Conservation (phyloP, 1,284 basidiomycete species). For the Heliocybe sulcata region DNA sequence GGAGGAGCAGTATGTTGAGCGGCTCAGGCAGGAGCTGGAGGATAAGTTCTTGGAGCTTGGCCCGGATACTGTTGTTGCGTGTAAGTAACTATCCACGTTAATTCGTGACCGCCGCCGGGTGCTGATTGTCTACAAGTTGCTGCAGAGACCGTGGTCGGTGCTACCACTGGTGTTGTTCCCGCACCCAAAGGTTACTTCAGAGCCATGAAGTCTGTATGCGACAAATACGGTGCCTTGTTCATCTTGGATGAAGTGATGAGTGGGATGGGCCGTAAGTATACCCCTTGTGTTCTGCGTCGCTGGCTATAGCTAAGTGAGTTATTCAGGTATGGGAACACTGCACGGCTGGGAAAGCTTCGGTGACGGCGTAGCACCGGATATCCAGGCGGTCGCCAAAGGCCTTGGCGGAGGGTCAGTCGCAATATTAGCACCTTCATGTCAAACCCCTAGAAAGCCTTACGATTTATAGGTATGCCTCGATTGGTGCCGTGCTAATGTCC, state of each 20-base stretch:
- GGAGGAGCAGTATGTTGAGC: slow-evolving; percentile 71
- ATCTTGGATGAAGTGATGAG: slow-evolving; percentile 86
- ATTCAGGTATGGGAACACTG: slow-evolving; percentile 70
- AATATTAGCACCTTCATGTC: neutral
- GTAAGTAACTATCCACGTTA: slow-evolving; percentile 29
- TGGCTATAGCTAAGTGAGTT: slow-evolving; percentile 2
- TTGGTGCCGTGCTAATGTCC: slow-evolving; percentile 75
- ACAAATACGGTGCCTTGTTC: slow-evolving; percentile 81
- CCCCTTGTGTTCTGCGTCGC: slow-evolving; percentile 1
- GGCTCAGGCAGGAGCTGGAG: slow-evolving; percentile 73
- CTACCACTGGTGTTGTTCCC: slow-evolving; percentile 68
- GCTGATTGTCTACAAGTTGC: slow-evolving; percentile 45
- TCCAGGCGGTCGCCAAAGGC: slow-evolving; percentile 83
- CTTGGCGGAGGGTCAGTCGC: slow-evolving; percentile 71
- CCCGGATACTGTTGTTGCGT: slow-evolving; percentile 73
- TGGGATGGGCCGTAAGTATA: slow-evolving; percentile 71
- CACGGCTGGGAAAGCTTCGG: slow-evolving; percentile 84
- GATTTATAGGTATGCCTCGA: slow-evolving; percentile 65
- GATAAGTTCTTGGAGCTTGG: slow-evolving; percentile 78
- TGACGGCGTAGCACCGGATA: slow-evolving; percentile 69
- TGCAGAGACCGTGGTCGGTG: slow-evolving; percentile 80
- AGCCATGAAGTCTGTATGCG: slow-evolving; percentile 82
- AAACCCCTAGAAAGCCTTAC: neutral
- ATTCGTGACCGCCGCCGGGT: neutral
- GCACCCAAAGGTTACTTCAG: slow-evolving; percentile 78